Evolutionary conservation across 345 rosid genomes (phyloP), one percentile per base, ranked within the genome.

Genomic region (Pistacia integerrima): DNA sequence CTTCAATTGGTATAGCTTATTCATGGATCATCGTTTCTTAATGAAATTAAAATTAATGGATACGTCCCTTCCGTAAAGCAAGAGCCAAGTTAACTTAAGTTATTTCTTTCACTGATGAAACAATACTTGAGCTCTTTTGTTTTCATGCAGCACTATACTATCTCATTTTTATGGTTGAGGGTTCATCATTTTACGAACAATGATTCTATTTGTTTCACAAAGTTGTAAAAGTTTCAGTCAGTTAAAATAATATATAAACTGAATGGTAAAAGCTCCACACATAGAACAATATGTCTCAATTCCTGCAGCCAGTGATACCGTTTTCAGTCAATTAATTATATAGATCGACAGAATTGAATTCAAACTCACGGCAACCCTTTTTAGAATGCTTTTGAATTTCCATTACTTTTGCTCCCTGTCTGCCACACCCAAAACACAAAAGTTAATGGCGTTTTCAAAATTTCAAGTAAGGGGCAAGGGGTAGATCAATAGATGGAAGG

Each of bases 351-450:
- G 62, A 36, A 33, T 38, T 11, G 67, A 60, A 28, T 48, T 61
- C 59, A 73, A 73, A 17, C 59, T 46, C 25, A n/a, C 4, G 3
- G 8, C 66, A 35, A 35, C 8, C 13, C 60, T 12, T 70, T 70
- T 55, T 10, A 69, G 44, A 18, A 49, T 13, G 7, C 22, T 38
- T 70, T 70, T 36, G 46, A 41, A 56, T 14, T 60, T 56, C 64
- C 64, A n/a, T 36, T n/a, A 57, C 62, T 57, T 70, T 70, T 70
- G 74, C 18, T 58, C 38, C 33, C 33, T 57, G 52, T 57, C 74
- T 55, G 49, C 35, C 46, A 69, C 73, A n/a, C 17, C 33, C 28
- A 70, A n/a, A 38, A 56, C 14, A 36, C 51, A 20, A 20, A 57
- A 56, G 48, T 44, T 2, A 8, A 41, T 66, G 20, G 22, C 44